Conservation (phyloP, 2,329 filamentous ascomycete genomes). For the Talaromyces funiculosus region DNA sequence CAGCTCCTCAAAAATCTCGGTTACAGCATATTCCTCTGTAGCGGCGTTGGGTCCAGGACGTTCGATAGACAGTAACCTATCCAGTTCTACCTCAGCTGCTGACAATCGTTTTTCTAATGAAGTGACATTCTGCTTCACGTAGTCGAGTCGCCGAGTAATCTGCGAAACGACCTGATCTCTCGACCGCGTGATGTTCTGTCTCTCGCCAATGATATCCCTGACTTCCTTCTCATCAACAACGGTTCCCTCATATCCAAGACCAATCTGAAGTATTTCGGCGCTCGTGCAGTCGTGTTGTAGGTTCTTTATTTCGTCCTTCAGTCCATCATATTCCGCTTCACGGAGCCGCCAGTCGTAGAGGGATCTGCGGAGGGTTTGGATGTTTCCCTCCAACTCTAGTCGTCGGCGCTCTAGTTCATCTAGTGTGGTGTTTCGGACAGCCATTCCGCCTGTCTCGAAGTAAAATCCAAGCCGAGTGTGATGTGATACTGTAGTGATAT, state of each 20-base stretch:
- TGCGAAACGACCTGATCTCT: conserved; percentile 61
- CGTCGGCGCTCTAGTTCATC: conserved; percentile 70
- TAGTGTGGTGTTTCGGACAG: conserved; percentile 47
- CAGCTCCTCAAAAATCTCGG: conserved; percentile 85
- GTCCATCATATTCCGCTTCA: conserved; percentile 84
- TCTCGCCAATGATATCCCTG: conserved; percentile 47
- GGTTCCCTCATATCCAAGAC: conserved; percentile 41
- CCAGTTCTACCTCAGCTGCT: conserved; percentile 60
- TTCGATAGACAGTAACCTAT: conserved; percentile 55
- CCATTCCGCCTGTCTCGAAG: conserved; percentile 20
- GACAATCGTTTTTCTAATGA: conserved; percentile 69
- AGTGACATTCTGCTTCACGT: conserved; percentile 74
- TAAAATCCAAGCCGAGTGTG: background rate
- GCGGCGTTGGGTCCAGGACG: conserved; percentile 48
- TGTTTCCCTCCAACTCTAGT: conserved; percentile 66
- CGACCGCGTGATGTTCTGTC: conserved; percentile 42
- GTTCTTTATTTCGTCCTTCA: conserved; percentile 72
- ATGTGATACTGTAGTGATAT: background rate
- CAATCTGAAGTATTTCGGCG: conserved; percentile 49
- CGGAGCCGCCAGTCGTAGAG: conserved; percentile 84
- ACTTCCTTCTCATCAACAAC: conserved; percentile 49
- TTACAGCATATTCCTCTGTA: conserved; percentile 66
- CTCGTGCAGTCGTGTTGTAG: conserved; percentile 46
- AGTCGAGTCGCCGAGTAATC: conserved; percentile 74
- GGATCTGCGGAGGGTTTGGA: conserved; percentile 66